Base-by-base conservation (phyloP, 768 basidiomycete species). In the Cyclocybe aegerita region DNA sequence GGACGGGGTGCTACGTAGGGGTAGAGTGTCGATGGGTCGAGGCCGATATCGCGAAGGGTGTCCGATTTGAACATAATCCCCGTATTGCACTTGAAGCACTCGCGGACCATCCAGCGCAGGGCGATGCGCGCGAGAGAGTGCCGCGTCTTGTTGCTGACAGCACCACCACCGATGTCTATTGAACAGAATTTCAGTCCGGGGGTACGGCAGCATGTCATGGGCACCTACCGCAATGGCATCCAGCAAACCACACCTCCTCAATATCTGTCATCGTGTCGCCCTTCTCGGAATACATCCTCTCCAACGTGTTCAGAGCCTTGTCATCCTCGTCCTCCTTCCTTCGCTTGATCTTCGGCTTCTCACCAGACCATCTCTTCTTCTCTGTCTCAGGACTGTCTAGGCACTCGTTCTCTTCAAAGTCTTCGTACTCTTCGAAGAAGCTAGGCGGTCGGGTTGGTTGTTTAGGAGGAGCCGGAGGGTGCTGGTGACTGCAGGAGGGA, bases 161-260 rank as follows among this genome's bases (percentile, higher is more conserved):
- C 76, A 0, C 81, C 81, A n/a, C 83, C 83, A 9, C 83, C 83
- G 16, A 84, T 72, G 57, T 82, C 79, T 79, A 50, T 29, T 39
- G 36, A 23, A 36, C 29, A 40, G n/a, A 4, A 1, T 39, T 17
- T 43, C 16, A 15, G 15, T 32, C n/a, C n/a, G n/a, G 15, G 42
- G 17, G 23, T 9, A 10, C 4, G 31, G 29, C 14, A 34, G 30
- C 14, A 10, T 29, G 11, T 9, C 37, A 48, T 4, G 11, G 32
- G 46, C 23, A 62, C 66, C 35, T 52, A 74, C 76, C 76, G 53
- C 72, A 70, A 56, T 80, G 77, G 54, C 77, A 78, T 4, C 78
- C 83, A 0, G 82, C 68, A 60, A 87, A 86, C 84, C 85, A 87
- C 1, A 88, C 85, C 58, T 88, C 84, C 47, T 79, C 72, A n/a